Evolutionary conservation across 768 basidiomycete genomes (phyloP), one percentile per base, ranked within the genome.

Genomic region (Flagelloscypha sp.): DNA sequence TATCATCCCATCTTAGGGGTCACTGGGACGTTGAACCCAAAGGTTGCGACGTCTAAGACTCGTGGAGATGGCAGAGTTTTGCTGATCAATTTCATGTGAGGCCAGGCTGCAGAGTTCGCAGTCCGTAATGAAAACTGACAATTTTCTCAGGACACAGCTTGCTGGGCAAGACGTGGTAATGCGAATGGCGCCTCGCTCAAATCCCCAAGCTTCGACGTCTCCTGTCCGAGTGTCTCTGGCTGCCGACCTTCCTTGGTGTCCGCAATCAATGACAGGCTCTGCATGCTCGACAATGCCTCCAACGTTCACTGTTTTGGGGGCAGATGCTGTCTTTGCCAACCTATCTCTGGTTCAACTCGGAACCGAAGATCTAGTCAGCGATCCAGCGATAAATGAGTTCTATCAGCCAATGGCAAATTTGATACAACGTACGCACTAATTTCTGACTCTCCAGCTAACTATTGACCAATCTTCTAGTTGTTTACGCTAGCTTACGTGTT

Each of bases 401-500:
- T 41, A 45, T 37, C 19, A 30, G 22, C 44, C 44, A 7, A 25
- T 45, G n/a, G n/a, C n/a, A n/a, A n/a, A n/a, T n/a, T n/a, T n/a
- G n/a, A n/a, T n/a, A n/a, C n/a, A n/a, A n/a, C n/a, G n/a, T n/a
- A n/a, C n/a, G n/a, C n/a, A n/a, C n/a, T n/a, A n/a, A 35, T 33
- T 16, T 16, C 18, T 3, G 36, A 40, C 33, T n/a, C 2, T 27
- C 28, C n/a, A 29, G 16, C 18, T 40, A 48, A 5, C 19, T 52
- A 9, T 29, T 36, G 13, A 57, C 53, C 33, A 16, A 47, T 9
- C 24, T 57, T 5, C 53, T 55, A 32, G 17, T 33, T 12, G 31
- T 48, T 6, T 44, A 50, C 33, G 53, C 55, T n/a, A 40, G 46
- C 9, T 33, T 52, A n/a, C 47, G 52, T 24, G 35, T 57, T 11